These are phyloP conservation scores for Pezicula carpinea DNA, from an alignment of 2,329 filamentous ascomycete species.

Conservation along the genomic window DNA sequence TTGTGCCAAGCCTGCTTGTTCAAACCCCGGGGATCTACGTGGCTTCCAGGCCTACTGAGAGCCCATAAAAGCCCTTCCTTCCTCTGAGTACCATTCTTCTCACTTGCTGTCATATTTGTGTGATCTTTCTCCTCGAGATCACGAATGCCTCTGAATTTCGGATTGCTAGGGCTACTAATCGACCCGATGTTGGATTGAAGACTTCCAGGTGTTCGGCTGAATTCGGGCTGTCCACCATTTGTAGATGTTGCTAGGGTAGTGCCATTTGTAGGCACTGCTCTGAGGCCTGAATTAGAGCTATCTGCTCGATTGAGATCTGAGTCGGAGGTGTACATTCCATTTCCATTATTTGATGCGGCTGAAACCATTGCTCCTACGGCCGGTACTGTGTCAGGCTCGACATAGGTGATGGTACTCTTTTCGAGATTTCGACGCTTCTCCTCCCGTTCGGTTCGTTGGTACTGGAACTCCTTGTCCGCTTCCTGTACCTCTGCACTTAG, in stretches of 20 bases:
- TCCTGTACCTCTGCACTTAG: slow-evolving; percentile 84
- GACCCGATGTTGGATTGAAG: slow-evolving; percentile 35
- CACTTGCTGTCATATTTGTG: slow-evolving; percentile 44
- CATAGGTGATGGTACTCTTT: slow-evolving; percentile 73
- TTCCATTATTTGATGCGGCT: slow-evolving; percentile 23
- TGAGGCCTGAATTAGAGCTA: slow-evolving; percentile 67
- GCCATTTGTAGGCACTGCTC: slow-evolving; percentile 42
- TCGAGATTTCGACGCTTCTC: slow-evolving; percentile 88
- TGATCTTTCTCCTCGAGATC: slow-evolving; percentile 82
- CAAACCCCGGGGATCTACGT: slow-evolving; percentile 89
- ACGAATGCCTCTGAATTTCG: slow-evolving; percentile 84
- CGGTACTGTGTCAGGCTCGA: slow-evolving; percentile 60
- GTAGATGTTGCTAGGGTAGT: slow-evolving; percentile 28
- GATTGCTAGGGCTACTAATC: slow-evolving; percentile 45
- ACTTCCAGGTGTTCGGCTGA: slow-evolving; percentile 53
- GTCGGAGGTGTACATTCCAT: slow-evolving; percentile 50
- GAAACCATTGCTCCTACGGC: slow-evolving; percentile 31
- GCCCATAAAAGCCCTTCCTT: slow-evolving; percentile 97
- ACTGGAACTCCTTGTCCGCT: slow-evolving; percentile 94
- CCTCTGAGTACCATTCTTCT: slow-evolving; percentile 62
- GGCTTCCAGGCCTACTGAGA: slow-evolving; percentile 83
- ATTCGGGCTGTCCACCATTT: slow-evolving; percentile 19
- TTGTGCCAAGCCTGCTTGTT: slow-evolving; percentile 99
- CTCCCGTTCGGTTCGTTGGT: slow-evolving; percentile 89
- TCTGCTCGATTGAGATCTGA: slow-evolving; percentile 68